Percentiles rank a stretch among this genome's conserved stretches.
phyloP scores from a whole-genome alignment of 139 green algal genomes.

The Micractinium sp. region DNA sequence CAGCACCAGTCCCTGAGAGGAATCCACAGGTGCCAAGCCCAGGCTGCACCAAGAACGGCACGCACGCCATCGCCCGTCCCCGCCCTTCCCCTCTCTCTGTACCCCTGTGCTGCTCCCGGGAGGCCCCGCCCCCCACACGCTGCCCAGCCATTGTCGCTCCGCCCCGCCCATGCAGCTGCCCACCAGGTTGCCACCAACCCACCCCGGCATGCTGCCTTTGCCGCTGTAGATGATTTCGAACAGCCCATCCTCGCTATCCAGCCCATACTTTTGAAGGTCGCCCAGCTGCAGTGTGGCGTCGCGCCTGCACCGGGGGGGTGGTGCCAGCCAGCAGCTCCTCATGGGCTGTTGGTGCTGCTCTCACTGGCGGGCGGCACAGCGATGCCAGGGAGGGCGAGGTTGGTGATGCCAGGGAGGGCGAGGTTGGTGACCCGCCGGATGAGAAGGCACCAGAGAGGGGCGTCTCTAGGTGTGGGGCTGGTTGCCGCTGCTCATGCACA shows the following conservation, averaged over 20 bases:
- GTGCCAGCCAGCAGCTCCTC: not conserved
- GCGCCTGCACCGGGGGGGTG: conserved; percentile 25
- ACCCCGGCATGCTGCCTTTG: conserved; percentile 79
- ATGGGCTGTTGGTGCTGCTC: not conserved
- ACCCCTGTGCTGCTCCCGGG: too few species aligned
- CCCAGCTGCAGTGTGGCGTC: conserved; percentile 65
- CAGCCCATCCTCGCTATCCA: conserved; percentile 47
- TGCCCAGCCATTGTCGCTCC: too few species aligned
- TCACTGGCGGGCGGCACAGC: too few species aligned
- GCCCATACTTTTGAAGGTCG: conserved; percentile 60
- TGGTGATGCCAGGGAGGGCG: too few species aligned
- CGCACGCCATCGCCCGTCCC: not conserved
- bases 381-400: too few species aligned
- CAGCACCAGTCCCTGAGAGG: too few species aligned
- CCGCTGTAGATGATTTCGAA: conserved; percentile 79
- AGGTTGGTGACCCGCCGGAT: too few species aligned
- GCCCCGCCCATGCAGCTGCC: too few species aligned
- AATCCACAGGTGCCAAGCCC: too few species aligned
- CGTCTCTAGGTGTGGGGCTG: not conserved
- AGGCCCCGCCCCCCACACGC: too few species aligned
- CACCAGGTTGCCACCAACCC: not conserved
- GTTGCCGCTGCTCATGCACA: too few species aligned
- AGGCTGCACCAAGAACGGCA: not conserved
- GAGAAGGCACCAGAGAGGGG: not conserved
- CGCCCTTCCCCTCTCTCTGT: not conserved